These are phyloP conservation scores for Tricholoma hemisulphureum DNA, from an alignment of 768 basidiomycete genomes.

Conservation along the genomic window DNA sequence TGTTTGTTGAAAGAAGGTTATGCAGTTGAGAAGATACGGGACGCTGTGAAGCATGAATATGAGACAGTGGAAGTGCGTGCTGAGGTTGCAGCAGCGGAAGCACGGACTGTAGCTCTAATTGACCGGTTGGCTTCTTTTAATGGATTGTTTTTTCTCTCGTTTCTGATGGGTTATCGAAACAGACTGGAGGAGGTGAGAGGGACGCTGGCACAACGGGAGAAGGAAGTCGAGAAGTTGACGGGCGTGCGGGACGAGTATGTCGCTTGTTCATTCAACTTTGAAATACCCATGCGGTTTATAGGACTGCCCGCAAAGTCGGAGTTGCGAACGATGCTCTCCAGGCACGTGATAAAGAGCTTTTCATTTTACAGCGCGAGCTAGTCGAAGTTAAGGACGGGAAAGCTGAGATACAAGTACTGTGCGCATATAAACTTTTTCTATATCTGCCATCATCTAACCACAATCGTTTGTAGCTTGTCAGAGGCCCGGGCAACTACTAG, in stretches of 20 bases:
- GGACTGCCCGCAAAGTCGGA: background rate
- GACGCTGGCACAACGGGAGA: background rate
- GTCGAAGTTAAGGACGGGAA: background rate
- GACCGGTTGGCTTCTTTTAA: background rate
- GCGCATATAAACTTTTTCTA: background rate
- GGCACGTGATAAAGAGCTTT: background rate
- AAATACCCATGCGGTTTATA: background rate
- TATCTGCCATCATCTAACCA: too few relatives aligned
- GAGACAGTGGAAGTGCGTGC: slow-evolving; percentile 27
- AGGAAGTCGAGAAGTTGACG: background rate
- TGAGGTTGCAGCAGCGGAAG: slow-evolving; percentile 20
- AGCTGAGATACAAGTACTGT: background rate
- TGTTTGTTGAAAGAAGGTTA: background rate
- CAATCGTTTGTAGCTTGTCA: background rate
- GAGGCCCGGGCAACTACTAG: background rate
- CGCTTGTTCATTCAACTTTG: background rate
- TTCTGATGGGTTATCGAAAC: slow-evolving; percentile 4
- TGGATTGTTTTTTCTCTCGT: background rate
- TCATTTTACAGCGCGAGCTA: background rate
- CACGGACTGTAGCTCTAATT: slow-evolving; percentile 11
- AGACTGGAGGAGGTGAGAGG: background rate
- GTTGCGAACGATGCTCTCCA: background rate
- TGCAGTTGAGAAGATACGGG: slow-evolving; percentile 23
- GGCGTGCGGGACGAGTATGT: background rate
- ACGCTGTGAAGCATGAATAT: slow-evolving; percentile 26